Evolutionary conservation across 192 early-diverging fungal genomes (phyloP).

Genomic region (Coemansia sp.): DNA sequence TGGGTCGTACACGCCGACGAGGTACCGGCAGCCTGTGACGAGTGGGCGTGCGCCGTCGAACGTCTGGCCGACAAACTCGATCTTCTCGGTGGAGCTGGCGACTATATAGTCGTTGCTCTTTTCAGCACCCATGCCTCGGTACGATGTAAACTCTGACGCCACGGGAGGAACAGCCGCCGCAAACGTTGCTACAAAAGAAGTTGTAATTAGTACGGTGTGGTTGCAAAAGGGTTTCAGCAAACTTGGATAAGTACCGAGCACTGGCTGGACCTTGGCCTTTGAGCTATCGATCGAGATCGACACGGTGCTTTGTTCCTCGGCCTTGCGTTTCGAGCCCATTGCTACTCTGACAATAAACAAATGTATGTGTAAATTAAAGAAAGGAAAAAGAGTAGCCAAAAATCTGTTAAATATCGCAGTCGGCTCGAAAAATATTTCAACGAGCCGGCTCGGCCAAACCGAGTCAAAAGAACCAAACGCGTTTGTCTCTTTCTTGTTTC

Average conservation of each 20-base stretch:
- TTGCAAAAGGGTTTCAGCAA: slow-evolving; percentile 4
- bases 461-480: not conserved
- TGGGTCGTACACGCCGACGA: slow-evolving; percentile 79
- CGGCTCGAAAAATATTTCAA: not conserved
- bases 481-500: not conserved
- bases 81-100: slow-evolving; percentile 69
- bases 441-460: not conserved
- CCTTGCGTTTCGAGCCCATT: slow-evolving; percentile 50
- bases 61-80: slow-evolving; percentile 72
- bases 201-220: not conserved
- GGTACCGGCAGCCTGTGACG: slow-evolving; percentile 57
- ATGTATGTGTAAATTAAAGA: not conserved
- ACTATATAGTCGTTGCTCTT: slow-evolving; percentile 43
- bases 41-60: slow-evolving; percentile 59
- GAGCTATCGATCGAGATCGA: slow-evolving; percentile 38
- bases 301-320: slow-evolving; percentile 12
- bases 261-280: slow-evolving; percentile 47
- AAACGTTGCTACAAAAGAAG: slow-evolving; percentile 27
- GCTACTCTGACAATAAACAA: not conserved
- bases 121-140: slow-evolving; percentile 22
- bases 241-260: slow-evolving; percentile 29
- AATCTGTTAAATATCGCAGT: not conserved
- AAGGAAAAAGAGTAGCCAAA: not conserved
- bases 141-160: slow-evolving; percentile 44
- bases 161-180: slow-evolving; percentile 30